A percentile compares a stretch with the other conserved stretches of the same genome.
Evolutionary conservation across 176 grass and related monocot genomes (phyloP).

Genomic region (Oryza punctata): DNA sequence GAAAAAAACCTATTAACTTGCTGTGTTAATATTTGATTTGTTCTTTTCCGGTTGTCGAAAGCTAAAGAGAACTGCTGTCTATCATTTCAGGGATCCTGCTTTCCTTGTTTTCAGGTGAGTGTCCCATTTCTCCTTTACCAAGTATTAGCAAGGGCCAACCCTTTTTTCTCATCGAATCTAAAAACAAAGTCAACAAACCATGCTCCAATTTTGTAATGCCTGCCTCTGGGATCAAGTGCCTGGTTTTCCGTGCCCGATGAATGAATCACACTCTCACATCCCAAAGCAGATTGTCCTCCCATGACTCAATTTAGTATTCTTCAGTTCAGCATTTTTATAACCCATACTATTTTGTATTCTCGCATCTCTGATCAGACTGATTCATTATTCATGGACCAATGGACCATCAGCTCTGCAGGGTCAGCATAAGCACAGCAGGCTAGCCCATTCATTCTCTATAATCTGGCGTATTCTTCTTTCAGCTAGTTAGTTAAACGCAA

Average conservation of each 20-base stretch:
- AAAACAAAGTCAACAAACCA: constrained; percentile 34
- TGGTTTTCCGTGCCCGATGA: not conserved
- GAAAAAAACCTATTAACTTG: constrained; percentile 9
- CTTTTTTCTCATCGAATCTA: not conserved
- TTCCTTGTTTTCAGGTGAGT: constrained; percentile 33
- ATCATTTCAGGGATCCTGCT: constrained; percentile 32
- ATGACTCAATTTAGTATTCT: not conserved
- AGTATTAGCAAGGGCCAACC: not conserved
- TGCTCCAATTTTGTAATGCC: constrained; percentile 32
- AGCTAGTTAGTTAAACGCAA: not conserved
- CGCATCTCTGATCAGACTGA: not conserved
- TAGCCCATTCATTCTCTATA: not conserved
- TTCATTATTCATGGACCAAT: not conserved
- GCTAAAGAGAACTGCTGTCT: constrained; percentile 8
- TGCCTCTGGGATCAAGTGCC: constrained; percentile 38
- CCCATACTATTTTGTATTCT: not conserved
- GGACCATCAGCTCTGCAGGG: not conserved
- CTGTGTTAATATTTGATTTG: constrained; percentile 1
- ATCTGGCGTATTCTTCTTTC: not conserved
- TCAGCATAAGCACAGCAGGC: not conserved
- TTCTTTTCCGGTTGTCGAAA: constrained; percentile 18
- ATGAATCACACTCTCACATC: constrained; percentile 12
- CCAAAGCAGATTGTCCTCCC: not conserved
- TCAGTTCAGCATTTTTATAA: not conserved
- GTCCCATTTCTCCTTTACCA: not conserved